Conservation (phyloP, 306 rosid genomes). For the Delonix regia region DNA sequence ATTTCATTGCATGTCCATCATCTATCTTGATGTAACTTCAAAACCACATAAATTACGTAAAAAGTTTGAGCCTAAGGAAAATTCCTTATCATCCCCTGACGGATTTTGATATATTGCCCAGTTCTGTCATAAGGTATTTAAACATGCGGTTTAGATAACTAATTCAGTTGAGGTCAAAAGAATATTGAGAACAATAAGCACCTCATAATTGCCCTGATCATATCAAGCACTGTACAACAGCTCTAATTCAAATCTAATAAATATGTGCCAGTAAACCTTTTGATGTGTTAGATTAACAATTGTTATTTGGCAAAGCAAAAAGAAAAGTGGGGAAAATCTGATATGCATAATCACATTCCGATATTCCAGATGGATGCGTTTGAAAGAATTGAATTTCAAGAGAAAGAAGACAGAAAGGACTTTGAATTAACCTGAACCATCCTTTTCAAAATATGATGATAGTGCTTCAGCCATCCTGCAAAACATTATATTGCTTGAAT, state of each 20-base stretch:
- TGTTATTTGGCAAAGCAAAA: not conserved
- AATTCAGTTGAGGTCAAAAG: not conserved
- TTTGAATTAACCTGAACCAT: not conserved
- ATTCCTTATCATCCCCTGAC: not conserved
- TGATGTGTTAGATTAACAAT: not conserved
- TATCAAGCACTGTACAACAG: too few species aligned
- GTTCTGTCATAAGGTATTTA: not conserved
- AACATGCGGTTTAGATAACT: not conserved
- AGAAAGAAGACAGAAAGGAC: not conserved
- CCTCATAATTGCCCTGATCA: too few species aligned
- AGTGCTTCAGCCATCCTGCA: conserved; percentile 90
- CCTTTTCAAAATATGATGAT: conserved; percentile 71
- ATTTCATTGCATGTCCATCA: too few species aligned
- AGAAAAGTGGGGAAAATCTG: not conserved
- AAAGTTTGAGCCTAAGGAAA: conserved; percentile 7
- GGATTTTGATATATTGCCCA: conserved; percentile 12
- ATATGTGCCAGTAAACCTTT: not conserved
- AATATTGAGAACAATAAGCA: not conserved
- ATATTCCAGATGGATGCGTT: not conserved
- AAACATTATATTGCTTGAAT: conserved; percentile 19
- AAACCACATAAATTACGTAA: too few species aligned
- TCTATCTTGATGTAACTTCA: too few species aligned
- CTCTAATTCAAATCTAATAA: too few species aligned
- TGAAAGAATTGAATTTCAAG: not conserved
- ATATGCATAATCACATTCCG: not conserved